Conservation (phyloP, 495 filamentous ascomycete species). For the Penicillium simplicissimum region DNA sequence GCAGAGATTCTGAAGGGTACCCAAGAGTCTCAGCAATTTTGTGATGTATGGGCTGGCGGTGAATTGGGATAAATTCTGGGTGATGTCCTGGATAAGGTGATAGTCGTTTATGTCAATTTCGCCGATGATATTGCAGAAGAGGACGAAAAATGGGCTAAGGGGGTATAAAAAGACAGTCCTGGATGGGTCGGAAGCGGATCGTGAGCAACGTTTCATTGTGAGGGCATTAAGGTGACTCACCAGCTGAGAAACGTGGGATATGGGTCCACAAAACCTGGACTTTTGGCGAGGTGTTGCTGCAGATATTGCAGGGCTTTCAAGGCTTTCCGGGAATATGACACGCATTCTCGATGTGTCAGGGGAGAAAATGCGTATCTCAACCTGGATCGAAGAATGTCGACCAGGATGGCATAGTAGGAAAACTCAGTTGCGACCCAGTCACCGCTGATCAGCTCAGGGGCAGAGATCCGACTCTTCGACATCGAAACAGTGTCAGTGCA, state of each 20-base stretch:
- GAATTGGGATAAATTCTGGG: conserved; percentile 24
- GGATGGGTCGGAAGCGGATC: not conserved
- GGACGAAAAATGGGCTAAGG: conserved; percentile 34
- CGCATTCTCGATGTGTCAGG: conserved; percentile 27
- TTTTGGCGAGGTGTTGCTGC: conserved; percentile 19
- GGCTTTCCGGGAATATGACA: conserved; percentile 26
- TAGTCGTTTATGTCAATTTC: conserved; percentile 30
- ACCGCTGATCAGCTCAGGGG: conserved; percentile 11
- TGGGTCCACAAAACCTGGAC: conserved; percentile 28
- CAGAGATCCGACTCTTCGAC: conserved; percentile 16
- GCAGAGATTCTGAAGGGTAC: conserved; percentile 25
- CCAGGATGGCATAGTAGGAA: conserved; percentile 33
- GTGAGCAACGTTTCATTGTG: not conserved
- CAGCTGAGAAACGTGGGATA: conserved; percentile 35
- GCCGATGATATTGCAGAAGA: conserved; percentile 36
- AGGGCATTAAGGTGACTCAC: conserved; percentile 12
- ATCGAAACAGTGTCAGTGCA: not conserved
- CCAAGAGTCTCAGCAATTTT: conserved; percentile 25
- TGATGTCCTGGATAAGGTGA: conserved; percentile 27
- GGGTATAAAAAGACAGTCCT: conserved; percentile 36
- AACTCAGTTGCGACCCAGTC: conserved; percentile 33
- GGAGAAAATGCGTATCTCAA: conserved; percentile 25
- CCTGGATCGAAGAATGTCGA: conserved; percentile 33
- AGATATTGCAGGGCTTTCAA: conserved; percentile 30
- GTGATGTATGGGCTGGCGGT: conserved; percentile 24